Evolutionary conservation across 1,139 yeast genomes (phyloP), one percentile per base, ranked within the genome.

Genomic region (Geotrichum macrosporum): DNA sequence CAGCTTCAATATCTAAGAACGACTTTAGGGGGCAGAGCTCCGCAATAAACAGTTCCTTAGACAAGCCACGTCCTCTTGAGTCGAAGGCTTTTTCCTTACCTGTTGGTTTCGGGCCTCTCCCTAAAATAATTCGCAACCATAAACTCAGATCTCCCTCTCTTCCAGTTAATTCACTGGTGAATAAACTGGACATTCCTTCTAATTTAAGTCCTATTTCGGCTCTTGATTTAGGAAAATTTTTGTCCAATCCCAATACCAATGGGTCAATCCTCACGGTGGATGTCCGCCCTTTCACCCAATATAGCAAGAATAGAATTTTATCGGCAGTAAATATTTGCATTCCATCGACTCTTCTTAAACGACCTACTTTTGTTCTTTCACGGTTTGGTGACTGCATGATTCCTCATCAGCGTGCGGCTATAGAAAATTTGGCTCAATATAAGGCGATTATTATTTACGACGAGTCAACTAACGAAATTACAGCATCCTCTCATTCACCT

Each of bases 301-400:
- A 69, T 61, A 69, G 76, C 27, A 70, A 67, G 48, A 60, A 72
- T 3, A 81, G 80, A 50, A 60, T 86, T 13, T 57, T 57, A n/a
- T 66, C 73, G 39, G 75, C 95, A 1, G 67, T 82, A 37, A 83
- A 83, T 59, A 73, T 85, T 30, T 82, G 89, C 58, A 68, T 85
- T 20, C 95, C 95, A 1, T 79, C 92, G 16, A 85, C 95, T 1
- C 69, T 86, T 41, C 67, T 86, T 54, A 82, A 82, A 60, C 74
- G 95, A 53, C 71, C 77, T 32, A 79, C 77, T 50, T 84, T 81
- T 58, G 75, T 76, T 15, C 67, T 84, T 46, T 55, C 68, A 48
- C 66, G 81, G 55, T 75, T 83, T 53, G 65, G 79, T 37, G 80
- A 77, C 48, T 77, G 84, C 31, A 72, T 81, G 62, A 64, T 69